These are phyloP conservation scores for Akanthomyces uredinophilus DNA, from an alignment of 2,329 filamentous ascomycete genomes.

Conservation along the genomic window DNA sequence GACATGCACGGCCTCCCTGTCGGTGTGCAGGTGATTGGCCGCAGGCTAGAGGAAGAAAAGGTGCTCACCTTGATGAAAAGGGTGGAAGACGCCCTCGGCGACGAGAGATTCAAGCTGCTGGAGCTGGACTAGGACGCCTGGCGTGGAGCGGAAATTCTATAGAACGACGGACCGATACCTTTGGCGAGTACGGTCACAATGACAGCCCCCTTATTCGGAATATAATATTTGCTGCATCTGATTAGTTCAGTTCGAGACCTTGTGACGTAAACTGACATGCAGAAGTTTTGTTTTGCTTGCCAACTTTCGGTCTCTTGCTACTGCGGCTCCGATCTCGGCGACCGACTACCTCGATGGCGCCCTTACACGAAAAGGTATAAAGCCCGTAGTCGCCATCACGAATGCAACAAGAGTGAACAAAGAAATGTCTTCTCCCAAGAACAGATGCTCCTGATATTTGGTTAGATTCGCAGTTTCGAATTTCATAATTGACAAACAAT, in stretches of 20 bases:
- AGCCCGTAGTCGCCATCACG: not conserved
- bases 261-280: not conserved
- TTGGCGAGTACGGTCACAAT: not conserved
- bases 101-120: constrained; percentile 48
- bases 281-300: not conserved
- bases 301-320: not conserved
- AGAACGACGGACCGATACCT: not conserved
- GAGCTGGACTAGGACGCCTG: constrained; percentile 35
- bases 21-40: constrained; percentile 76
- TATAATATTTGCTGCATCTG: not conserved
- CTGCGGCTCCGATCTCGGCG: constrained; percentile 8
- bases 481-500: not conserved
- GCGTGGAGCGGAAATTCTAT: not conserved
- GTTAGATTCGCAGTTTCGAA: not conserved
- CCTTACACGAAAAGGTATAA: not conserved
- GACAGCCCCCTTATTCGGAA: not conserved
- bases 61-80: constrained; percentile 75
- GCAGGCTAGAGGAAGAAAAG: constrained; percentile 80
- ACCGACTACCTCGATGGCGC: not conserved
- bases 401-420: not conserved
- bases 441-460: not conserved
- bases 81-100: constrained; percentile 67
- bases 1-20: constrained; percentile 87
- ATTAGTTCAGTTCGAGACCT: not conserved
- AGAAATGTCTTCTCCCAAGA: not conserved